A percentile compares a stretch with the other conserved stretches of the same genome.
These are phyloP conservation scores for Tricholoma furcatifolium DNA, from an alignment of 768 basidiomycete genomes.

Conservation along the genomic window DNA sequence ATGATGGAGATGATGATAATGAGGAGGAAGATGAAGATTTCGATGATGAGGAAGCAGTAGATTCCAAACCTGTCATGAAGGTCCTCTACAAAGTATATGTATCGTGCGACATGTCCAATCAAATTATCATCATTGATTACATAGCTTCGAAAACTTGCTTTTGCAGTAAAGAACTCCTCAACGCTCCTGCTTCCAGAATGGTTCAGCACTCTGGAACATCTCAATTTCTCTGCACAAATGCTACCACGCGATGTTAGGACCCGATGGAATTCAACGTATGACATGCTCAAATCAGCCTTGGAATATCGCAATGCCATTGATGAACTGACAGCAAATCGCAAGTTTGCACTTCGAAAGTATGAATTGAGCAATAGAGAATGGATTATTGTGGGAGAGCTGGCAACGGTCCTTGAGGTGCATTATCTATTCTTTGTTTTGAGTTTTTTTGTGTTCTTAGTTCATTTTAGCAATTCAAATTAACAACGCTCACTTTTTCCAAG, in stretches of 20 bases:
- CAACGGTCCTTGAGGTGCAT: slow-evolving; percentile 25
- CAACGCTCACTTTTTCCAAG: slow-evolving; percentile 25
- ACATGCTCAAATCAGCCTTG: slow-evolving; percentile 28
- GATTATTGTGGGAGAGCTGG: slow-evolving; percentile 24
- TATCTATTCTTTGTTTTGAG: neutral
- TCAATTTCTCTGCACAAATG: slow-evolving; percentile 23
- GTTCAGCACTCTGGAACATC: slow-evolving; percentile 20
- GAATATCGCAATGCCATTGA: slow-evolving; percentile 23
- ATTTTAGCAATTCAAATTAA: slow-evolving; percentile 28
- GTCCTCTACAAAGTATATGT: too few species aligned
- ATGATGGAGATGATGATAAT: too few species aligned
- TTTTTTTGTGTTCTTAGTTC: neutral
- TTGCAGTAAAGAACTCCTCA: slow-evolving; percentile 21
- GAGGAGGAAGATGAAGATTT: too few species aligned
- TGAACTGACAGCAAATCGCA: slow-evolving; percentile 15
- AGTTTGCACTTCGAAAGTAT: slow-evolving; percentile 12
- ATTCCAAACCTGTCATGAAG: too few species aligned
- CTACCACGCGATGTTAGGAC: slow-evolving; percentile 32
- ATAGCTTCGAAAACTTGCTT: slow-evolving; percentile 17
- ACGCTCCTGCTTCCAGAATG: slow-evolving; percentile 28
- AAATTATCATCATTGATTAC: too few species aligned
- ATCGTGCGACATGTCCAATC: too few species aligned
- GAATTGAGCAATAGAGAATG: slow-evolving; percentile 25
- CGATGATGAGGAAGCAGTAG: too few species aligned
- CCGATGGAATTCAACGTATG: slow-evolving; percentile 32